Percentiles rank a stretch among this genome's conserved stretches.
Conservation (phyloP, 2,329 filamentous ascomycete species). For the Xylaria hypoxylon region DNA sequence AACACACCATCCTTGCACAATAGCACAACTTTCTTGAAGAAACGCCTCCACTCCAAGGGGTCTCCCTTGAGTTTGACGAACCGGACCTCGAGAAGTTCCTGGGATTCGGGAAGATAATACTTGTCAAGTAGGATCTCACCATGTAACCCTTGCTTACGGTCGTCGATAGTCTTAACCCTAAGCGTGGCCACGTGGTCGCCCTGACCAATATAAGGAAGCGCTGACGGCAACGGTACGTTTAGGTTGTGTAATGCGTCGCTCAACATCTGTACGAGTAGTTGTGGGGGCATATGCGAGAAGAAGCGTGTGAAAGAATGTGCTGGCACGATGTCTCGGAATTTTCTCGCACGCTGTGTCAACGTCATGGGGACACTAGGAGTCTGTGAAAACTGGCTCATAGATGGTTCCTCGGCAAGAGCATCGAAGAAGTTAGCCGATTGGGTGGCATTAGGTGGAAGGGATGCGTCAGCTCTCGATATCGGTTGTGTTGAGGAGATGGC, state of each 20-base stretch:
- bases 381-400: constrained; percentile 85
- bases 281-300: constrained; percentile 82
- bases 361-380: constrained; percentile 82
- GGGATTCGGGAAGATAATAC: constrained; percentile 65
- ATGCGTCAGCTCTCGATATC: constrained; percentile 53
- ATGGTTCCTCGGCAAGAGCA: constrained; percentile 85
- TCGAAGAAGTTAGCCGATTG: constrained; percentile 61
- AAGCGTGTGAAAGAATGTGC: constrained; percentile 89
- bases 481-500: constrained; percentile 65
- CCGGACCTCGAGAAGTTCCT: constrained; percentile 81
- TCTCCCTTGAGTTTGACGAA: constrained; percentile 97
- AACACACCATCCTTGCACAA: constrained; percentile 88
- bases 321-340: constrained; percentile 92
- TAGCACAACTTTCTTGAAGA: constrained; percentile 96
- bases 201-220: constrained; percentile 57
- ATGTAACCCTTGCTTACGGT: constrained; percentile 76
- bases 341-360: constrained; percentile 87
- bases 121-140: constrained; percentile 81
- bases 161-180: constrained; percentile 79
- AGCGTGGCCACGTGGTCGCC: constrained; percentile 71
- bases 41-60: constrained; percentile 93
- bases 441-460: constrained; percentile 52
- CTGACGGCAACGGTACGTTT: constrained; percentile 77
- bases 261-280: constrained; percentile 82
- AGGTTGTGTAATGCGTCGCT: constrained; percentile 85